phyloP scores from a whole-genome alignment of 495 filamentous ascomycete species.

The Beverwykella pulmonaria region DNA sequence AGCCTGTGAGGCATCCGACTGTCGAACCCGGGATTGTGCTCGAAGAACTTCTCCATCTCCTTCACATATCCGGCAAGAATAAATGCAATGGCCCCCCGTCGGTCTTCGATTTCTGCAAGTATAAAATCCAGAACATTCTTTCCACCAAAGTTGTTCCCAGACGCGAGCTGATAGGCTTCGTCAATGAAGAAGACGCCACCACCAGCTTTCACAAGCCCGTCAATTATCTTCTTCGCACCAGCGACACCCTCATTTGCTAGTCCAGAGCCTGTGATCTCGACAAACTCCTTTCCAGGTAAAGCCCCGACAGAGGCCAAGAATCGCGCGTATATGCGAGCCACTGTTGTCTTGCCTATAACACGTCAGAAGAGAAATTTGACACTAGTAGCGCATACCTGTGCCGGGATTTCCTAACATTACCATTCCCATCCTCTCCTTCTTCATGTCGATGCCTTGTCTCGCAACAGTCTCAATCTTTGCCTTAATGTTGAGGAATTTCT shows the following conservation, averaged over 20 bases:
- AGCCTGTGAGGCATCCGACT: constrained; percentile 71
- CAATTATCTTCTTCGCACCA: constrained; percentile 60
- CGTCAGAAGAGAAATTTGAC: constrained; percentile 12
- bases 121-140: constrained; percentile 70
- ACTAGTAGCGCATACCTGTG: constrained; percentile 63
- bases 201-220: constrained; percentile 55
- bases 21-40: constrained; percentile 72
- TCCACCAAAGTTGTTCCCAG: constrained; percentile 52
- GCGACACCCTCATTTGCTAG: constrained; percentile 65
- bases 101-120: constrained; percentile 74
- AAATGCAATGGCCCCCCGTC: constrained; percentile 75
- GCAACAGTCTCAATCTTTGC: constrained; percentile 63
- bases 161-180: constrained; percentile 72
- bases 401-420: constrained; percentile 78
- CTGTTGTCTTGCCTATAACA: constrained; percentile 71
- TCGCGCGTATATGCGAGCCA: constrained; percentile 74
- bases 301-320: constrained; percentile 65
- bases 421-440: constrained; percentile 63
- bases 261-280: constrained; percentile 69
- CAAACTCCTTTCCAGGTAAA: constrained; percentile 52
- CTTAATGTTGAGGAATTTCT: constrained; percentile 66
- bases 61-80: constrained; percentile 79
- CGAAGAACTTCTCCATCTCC: constrained; percentile 79
- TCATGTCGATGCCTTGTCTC: constrained; percentile 62
- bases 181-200: constrained; percentile 77